These are phyloP conservation scores for Asterophora lycoperdoides DNA, from an alignment of 768 basidiomycete genomes.

Conservation along the genomic window DNA sequence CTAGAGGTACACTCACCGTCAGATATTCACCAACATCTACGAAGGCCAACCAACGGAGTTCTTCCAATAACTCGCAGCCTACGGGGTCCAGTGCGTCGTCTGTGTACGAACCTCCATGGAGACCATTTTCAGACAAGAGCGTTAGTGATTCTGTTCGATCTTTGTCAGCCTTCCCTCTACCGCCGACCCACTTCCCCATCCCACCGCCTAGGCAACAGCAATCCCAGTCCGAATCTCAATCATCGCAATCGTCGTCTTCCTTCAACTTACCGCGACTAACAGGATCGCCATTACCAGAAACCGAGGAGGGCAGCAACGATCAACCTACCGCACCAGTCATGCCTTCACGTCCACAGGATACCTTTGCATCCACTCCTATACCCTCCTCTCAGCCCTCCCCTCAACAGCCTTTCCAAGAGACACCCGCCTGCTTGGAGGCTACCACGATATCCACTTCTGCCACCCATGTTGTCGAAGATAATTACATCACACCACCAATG, in stretches of 20 bases:
- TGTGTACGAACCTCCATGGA: conserved; percentile 32
- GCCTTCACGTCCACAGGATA: neutral
- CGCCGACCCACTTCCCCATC: conserved; percentile 68
- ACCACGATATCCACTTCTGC: neutral
- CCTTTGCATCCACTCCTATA: neutral
- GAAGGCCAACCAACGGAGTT: neutral
- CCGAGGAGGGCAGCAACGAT: conserved; percentile 4
- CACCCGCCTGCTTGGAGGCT: neutral
- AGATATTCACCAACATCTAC: conserved; percentile 1
- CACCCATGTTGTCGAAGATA: neutral
- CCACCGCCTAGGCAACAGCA: conserved; percentile 38
- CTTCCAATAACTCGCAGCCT: neutral
- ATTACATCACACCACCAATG: neutral
- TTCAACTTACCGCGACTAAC: conserved; percentile 17
- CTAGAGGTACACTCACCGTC: neutral
- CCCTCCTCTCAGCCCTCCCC: conserved; percentile 2
- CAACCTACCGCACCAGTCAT: neutral
- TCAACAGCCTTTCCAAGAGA: conserved; percentile 4
- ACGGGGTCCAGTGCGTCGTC: conserved; percentile 17
- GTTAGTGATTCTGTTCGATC: conserved; percentile 58
- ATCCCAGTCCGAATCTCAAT: conserved; percentile 18
- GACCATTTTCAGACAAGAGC: conserved; percentile 31
- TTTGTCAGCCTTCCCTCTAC: conserved; percentile 68
- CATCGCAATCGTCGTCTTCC: conserved; percentile 23
- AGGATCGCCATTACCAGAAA: conserved; percentile 23